These are phyloP conservation scores for Beauveria sp. DNA, from an alignment of 2,329 filamentous ascomycete genomes.

Conservation along the genomic window DNA sequence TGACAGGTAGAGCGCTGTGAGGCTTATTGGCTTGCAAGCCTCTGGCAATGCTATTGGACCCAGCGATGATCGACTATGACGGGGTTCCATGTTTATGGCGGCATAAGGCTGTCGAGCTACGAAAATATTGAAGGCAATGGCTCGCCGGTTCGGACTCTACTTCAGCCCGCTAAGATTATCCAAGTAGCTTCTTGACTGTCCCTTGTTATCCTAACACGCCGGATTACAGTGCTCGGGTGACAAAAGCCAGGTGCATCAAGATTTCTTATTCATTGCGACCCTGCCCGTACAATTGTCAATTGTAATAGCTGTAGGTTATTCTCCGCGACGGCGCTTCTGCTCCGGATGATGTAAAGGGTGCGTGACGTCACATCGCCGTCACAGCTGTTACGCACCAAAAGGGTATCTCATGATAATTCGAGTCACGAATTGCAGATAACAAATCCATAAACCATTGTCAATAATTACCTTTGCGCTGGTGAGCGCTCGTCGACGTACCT, in stretches of 20 bases:
- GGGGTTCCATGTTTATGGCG: background rate
- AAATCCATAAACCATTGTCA: background rate
- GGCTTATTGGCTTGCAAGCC: background rate
- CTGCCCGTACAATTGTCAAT: background rate
- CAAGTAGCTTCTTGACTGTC: background rate
- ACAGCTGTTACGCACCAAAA: background rate
- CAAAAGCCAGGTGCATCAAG: background rate
- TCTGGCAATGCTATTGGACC: background rate
- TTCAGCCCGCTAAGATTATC: background rate
- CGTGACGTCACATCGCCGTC: constrained; percentile 3
- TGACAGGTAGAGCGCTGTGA: background rate
- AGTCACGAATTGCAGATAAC: background rate
- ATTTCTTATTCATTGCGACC: too few species aligned
- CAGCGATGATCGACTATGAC: background rate
- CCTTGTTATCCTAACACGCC: background rate
- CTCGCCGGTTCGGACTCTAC: too few species aligned
- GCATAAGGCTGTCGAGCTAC: background rate
- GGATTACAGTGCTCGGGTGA: background rate
- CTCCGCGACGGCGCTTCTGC: background rate
- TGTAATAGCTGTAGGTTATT: background rate
- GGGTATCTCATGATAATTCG: background rate
- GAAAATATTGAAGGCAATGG: too few species aligned
- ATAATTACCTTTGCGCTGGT: background rate
- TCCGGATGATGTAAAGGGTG: background rate
- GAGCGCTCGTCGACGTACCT: background rate